Base-by-base conservation (phyloP, 2,329 filamentous ascomycete genomes). In the Drechslerella dactyloides region DNA sequence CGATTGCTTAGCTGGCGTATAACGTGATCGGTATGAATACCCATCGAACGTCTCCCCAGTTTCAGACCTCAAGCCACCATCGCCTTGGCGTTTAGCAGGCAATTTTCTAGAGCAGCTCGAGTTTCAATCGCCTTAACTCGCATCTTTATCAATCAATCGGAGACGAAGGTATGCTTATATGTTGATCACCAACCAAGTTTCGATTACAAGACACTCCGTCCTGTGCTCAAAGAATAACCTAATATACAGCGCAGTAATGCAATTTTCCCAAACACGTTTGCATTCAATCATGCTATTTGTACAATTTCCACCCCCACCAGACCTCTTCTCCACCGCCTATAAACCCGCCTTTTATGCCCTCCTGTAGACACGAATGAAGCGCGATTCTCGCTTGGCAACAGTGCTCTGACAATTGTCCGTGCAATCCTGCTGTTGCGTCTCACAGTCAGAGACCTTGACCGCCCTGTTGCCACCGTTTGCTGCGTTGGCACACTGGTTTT, bases 401-500 rank as follows among this genome's bases (percentile, higher is more conserved):
- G 35, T 58, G 24, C 44, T 69, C 11, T 42, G 37, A 46, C 68
- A 72, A 30, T 27, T 57, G 2, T 42, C 21, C 54, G 75, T 75
- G 77, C 84, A 85, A 24, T 79, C 75, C 15, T 73, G 74, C 75
- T 86, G 81, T 79, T 89, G 87, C 2, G 79, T 76, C 73, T 83
- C 81, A 80, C 87, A 89, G 63, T 87, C 82, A n/a, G 76, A 73
- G 27, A 84, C 78, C 2, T 79, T 80, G 68, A 81, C 77, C 44
- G 81, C 81, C 2, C 77, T 74, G 21, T 76, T 58, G 56, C 78
- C 66, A 19, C 79, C 75, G 78, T 88, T 88, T 64, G 84, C 84
- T 27, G 83, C 83, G 73, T 86, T 80, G 11, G 84, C 81, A 76
- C 87, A 89, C 2, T 78, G 79, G 75, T 87, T 88, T 80, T 86